Evolutionary conservation across 2,329 filamentous ascomycete species (phyloP), one percentile per base, ranked within the genome.

Genomic region (Aurifilum marmelostoma): DNA sequence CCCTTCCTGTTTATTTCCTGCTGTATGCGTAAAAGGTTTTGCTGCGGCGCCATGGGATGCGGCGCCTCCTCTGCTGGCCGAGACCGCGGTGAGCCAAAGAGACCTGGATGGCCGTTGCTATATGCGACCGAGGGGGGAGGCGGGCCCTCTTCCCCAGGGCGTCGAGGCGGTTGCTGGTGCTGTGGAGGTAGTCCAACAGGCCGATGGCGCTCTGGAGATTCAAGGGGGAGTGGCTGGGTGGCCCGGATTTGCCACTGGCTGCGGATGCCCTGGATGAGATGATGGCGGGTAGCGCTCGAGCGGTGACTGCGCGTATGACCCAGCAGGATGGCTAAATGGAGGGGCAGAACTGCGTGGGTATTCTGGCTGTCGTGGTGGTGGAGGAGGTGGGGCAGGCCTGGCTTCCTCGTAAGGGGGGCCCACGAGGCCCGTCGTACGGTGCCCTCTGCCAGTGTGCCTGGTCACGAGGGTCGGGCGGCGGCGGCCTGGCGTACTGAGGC

Each of bases 11-110:
- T 94, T 70, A 91, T 90, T 68, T 92, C 90, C 50, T 54, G 50
- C 74, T 97, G 93, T 14, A 97, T 86, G 3, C 89, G 90, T n/a
- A 97, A 83, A 58, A 97, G 84, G 50, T 87, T 89, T 71, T 92
- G 85, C 70, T 84, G 89, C 62, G 87, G 86, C 11, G 80, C 80
- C 65, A 87, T 85, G 50, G 88, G 84, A 54, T 88, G 83, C 41
- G 87, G 84, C 63, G 88, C 85, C 67, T 85, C 87, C 65, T 86
- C 88, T 72, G 78, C 76, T 39, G 78, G 74, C 73, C 83, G 75
- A 73, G 79, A 76, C 69, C 81, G 75, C 70, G 84, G 76, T 58
- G 80, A 79, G 32, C 84, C 84, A 60, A 82, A 84, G 41, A 80
- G 76, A 5, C 79, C 79, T 1, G 80, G 76, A 5, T 80, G 81